phyloP scores from a whole-genome alignment of 1,139 yeast species.

The Hansenula sp. region DNA sequence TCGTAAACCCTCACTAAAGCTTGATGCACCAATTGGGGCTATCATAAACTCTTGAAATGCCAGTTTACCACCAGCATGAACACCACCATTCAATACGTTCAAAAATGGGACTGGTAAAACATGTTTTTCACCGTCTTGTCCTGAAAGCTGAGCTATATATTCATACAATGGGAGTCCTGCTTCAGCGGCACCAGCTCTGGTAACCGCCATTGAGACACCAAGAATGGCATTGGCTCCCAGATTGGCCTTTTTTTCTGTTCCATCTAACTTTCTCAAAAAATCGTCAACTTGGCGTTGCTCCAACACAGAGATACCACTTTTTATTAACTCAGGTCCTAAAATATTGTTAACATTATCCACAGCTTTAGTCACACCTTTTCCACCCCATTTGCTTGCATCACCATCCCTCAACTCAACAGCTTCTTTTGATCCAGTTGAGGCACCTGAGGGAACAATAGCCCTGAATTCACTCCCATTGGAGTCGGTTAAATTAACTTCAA shows the following conservation, averaged over 20 bases:
- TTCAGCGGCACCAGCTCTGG: constrained; percentile 80
- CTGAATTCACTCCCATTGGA: constrained; percentile 64
- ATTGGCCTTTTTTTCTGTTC: constrained; percentile 77
- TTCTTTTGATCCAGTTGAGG: constrained; percentile 79
- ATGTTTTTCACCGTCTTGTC: constrained; percentile 53
- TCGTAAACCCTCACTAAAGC: constrained; percentile 79
- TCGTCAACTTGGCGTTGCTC: constrained; percentile 67
- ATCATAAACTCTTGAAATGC: constrained; percentile 92
- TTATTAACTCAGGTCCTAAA: constrained; percentile 70
- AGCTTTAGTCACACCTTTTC: constrained; percentile 80
- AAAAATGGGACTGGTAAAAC: constrained; percentile 82
- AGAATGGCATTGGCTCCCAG: constrained; percentile 82
- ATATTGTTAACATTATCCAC: constrained; percentile 71
- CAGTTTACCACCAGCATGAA: constrained; percentile 86
- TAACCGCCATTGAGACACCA: constrained; percentile 76
- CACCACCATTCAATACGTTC: constrained; percentile 85
- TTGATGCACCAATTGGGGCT: constrained; percentile 68
- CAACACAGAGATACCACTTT: constrained; percentile 55
- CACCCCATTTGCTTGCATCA: constrained; percentile 76
- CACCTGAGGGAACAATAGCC: constrained; percentile 82
- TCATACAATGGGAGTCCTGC: constrained; percentile 67
- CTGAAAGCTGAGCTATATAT: constrained; percentile 55
- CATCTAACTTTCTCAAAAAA: constrained; percentile 63
- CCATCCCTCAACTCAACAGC: constrained; percentile 82
- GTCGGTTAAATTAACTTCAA: constrained; percentile 75